These are phyloP conservation scores for Sphagnum magellanicum DNA, from an alignment of 228 moss, liverwort and hornwort species.

Conservation along the genomic window DNA sequence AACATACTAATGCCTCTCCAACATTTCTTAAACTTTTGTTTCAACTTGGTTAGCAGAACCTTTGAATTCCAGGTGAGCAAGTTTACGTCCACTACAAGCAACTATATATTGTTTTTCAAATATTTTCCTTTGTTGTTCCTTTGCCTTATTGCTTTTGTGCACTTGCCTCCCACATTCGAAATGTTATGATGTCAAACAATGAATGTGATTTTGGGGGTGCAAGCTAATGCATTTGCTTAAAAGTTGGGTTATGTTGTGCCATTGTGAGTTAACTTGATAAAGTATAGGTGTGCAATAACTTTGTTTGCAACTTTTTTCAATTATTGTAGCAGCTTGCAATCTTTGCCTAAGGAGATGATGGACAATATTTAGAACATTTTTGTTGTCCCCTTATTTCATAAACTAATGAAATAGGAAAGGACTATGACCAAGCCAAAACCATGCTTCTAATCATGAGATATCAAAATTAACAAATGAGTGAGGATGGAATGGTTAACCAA, in stretches of 20 bases:
- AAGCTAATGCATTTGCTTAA: constrained; percentile 91
- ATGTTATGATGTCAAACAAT: neutral
- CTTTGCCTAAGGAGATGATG: neutral
- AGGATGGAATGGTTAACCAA: no score
- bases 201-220: constrained; percentile 6
- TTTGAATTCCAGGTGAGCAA: constrained; percentile 78
- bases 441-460: no score
- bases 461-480: no score
- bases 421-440: no score
- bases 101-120: neutral
- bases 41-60: constrained; percentile 94
- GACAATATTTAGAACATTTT: neutral
- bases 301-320: no score
- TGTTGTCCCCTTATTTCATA: neutral
- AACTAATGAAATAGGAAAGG: neutral
- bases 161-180: neutral
- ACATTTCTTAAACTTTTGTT: constrained; percentile 84
- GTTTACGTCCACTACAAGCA: neutral
- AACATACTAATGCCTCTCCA: constrained; percentile 91
- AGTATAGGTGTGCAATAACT: constrained; percentile 54
- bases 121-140: neutral
- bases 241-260: constrained; percentile 57
- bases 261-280: constrained; percentile 80
- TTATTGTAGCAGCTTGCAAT: no score
- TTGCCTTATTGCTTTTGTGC: neutral